Conservation (phyloP, 148 eudicot species). For the Chenopodium suecicum region DNA sequence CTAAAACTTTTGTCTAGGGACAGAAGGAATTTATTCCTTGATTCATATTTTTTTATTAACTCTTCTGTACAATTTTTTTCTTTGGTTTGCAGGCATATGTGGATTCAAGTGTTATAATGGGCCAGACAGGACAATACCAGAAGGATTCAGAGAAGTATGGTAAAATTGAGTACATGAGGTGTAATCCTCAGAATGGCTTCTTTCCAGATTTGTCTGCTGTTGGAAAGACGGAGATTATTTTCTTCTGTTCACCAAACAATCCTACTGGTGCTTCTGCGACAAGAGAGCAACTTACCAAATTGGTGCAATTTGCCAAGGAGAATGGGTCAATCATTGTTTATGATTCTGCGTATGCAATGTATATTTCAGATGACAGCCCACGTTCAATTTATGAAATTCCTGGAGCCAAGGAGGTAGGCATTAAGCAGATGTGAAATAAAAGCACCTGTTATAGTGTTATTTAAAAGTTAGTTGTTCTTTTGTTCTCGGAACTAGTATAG, state of each 20-base stretch:
- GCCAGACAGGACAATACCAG: conserved; percentile 73
- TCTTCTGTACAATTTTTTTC: neutral
- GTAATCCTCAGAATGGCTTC: conserved; percentile 88
- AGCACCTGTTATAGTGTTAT: neutral
- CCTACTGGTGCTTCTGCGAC: conserved; percentile 96
- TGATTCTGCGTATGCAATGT: conserved; percentile 96
- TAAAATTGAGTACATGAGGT: conserved; percentile 90
- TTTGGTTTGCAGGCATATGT: conserved; percentile 67
- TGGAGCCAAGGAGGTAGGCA: conserved; percentile 80
- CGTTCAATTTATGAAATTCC: conserved; percentile 86
- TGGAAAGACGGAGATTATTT: conserved; percentile 74
- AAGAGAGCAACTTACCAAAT: conserved; percentile 68
- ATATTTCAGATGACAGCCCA: conserved; percentile 79
- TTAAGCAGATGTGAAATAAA: conserved; percentile 15
- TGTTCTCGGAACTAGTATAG: neutral
- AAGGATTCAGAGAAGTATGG: conserved; percentile 66
- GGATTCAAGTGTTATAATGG: conserved; percentile 90
- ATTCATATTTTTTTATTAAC: neutral
- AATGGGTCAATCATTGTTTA: conserved; percentile 89
- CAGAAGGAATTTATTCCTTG: neutral
- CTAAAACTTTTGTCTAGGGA: neutral
- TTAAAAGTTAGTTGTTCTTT: neutral
- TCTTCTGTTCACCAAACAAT: conserved; percentile 97
- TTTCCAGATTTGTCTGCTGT: conserved; percentile 79
- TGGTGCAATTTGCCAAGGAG: conserved; percentile 81